Percentiles rank a stretch among this genome's conserved stretches.
Conservation (phyloP, 306 rosid genomes). For the Adenanthera pavonina region DNA sequence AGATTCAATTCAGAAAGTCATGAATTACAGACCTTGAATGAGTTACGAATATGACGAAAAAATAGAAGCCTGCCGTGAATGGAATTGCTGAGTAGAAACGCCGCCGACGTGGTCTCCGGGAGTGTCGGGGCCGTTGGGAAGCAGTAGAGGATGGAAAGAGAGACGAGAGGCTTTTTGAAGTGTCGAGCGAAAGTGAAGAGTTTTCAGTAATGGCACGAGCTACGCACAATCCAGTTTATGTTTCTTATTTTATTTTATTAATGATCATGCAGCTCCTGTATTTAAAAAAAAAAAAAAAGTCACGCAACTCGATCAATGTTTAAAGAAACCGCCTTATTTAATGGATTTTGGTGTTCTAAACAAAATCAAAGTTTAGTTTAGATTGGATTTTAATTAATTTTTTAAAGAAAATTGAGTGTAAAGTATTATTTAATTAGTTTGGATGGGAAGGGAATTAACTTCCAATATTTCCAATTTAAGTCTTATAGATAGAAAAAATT, state of each 20-base stretch:
- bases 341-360: too few relatives aligned
- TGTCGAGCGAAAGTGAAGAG: not conserved
- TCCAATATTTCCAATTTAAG: too few relatives aligned
- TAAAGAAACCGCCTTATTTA: too few relatives aligned
- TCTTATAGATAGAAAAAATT: too few relatives aligned
- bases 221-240: not conserved
- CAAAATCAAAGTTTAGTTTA: too few relatives aligned
- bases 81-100: conserved; percentile 1
- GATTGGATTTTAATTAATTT: too few relatives aligned
- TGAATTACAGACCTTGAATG: conserved; percentile 17
- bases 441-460: too few relatives aligned
- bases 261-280: not conserved
- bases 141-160: conserved; percentile 18
- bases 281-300: too few relatives aligned
- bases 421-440: too few relatives aligned
- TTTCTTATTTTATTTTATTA: not conserved
- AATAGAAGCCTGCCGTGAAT: conserved; percentile 5
- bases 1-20: not conserved
- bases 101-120: not conserved
- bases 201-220: conserved; percentile 11
- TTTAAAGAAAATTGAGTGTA: too few relatives aligned
- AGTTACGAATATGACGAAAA: not conserved
- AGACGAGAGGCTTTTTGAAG: not conserved
- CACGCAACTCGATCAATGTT: too few relatives aligned
- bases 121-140: not conserved